Evolutionary conservation across 305 asterid genomes (phyloP), one percentile per base, ranked within the genome.

Genomic region (Stenogyne calaminthoides): DNA sequence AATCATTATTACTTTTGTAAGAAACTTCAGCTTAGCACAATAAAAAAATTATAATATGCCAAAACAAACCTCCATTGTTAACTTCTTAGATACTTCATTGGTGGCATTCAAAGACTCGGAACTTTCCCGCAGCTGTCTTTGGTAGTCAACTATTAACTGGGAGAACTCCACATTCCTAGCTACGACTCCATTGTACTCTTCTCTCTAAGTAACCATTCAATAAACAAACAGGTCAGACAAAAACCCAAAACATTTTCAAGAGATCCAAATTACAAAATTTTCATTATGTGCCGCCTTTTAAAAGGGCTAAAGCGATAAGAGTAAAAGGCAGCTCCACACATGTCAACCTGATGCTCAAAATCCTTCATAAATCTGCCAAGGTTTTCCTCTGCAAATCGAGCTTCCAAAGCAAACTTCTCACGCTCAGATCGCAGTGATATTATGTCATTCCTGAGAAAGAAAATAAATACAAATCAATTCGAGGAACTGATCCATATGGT

Each of bases 121-220:
- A 84, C 86, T 88, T 70, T 90, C 98, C 44, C 98, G 99, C 74
- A 95, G 75, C 82, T 86, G 86, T 71, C 78, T 81, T 80, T 95
- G 98, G 88, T 90, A 86, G 80, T 88, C 94, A 66, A 92, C 83
- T 70, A 95, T 84, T 80, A 92, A 73, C 82, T 85, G 97, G 18
- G 97, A 88, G 80, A 95, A 95, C 84, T 95, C 98, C 51, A 90
- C 91, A 77, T 90, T 92, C 85, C 99, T 90, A 36, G 83, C 78
- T 49, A 87, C 20, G 60, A 95, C 86, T 74, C 85, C 88, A 72
- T 92, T 83, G 42, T 80, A 85, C 80, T 95, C 96, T 72, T 83
- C 94, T 83, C 86, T 86, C 97, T 91, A 81, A 65, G 54, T 67
- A 73, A 80, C 19, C 75, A 78, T 27, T 57, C 67, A 58, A 77